Evolutionary conservation across 768 basidiomycete species (phyloP), one percentile per base, ranked within the genome.

Genomic region (Mycena chlorophos): DNA sequence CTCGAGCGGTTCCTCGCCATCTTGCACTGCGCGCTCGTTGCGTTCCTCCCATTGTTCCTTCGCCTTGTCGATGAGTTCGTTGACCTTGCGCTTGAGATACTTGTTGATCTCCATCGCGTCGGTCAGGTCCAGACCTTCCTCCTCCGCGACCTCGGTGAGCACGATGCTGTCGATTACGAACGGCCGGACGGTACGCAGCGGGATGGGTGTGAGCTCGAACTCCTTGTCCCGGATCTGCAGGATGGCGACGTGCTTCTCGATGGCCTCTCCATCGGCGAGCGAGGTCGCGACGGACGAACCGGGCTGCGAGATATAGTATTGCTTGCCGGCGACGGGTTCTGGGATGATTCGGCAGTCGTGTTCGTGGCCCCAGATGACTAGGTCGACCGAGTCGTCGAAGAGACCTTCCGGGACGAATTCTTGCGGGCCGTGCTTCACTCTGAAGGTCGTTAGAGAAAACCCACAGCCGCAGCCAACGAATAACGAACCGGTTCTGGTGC

Each of bases 291-390:
- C 87, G 0, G 90, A 91, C 0, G 93, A 95, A 2, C 97, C 97
- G 3, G 97, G 97, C 70, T 99, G 97, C 2, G 87, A 83, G 65
- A 99, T 94, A 65, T 82, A 86, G 73, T 99, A 99, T 16, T 81
- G 81, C 70, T 96, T 95, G 13, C 91, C 94, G 3, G 92, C 87
- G 6, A 99, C 96, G 4, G 85, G 81, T 65, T 97, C 93, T 0
- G 97, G 96, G 2, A 85, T 76, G 51, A 96, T 90, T 27, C 95
- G 84, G 65, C 96, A 98, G 70, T 98, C 97, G 67, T 99, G 97
- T 70, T 99, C 97, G 69, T 99, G 97, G 5, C 97, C 97, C 97
- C 97, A 99, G 2, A 99, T 78, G 5, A 99, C 91, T 16, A 99
- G 80, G 64, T 98, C 86, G 30, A 98, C 80, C 63, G 86, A 89